Conservation (phyloP, 768 basidiomycete species). For the Holtermanniella nyarrowii region DNA sequence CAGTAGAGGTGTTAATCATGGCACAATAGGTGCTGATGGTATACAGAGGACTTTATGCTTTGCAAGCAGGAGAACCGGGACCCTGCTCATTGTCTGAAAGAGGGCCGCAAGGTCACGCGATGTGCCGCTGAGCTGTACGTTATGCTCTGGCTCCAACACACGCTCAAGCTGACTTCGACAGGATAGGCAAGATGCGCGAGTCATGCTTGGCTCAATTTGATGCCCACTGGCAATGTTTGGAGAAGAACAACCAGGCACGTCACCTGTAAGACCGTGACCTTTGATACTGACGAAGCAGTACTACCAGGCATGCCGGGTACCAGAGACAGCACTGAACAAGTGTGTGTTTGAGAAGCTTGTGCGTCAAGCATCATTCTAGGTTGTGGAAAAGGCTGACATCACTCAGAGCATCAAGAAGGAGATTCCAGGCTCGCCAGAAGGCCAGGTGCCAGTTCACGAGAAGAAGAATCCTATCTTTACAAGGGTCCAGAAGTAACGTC, state of each 20-base stretch:
- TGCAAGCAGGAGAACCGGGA: conserved; percentile 89
- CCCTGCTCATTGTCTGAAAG: conserved; percentile 86
- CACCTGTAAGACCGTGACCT: neutral
- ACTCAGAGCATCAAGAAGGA: conserved; percentile 75
- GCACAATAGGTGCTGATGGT: neutral
- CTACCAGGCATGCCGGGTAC: conserved; percentile 78
- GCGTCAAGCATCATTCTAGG: conserved; percentile 37
- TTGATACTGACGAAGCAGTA: conserved; percentile 48
- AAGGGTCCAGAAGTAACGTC: conserved; percentile 75
- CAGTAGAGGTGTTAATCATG: conserved; percentile 30
- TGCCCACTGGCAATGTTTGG: conserved; percentile 87
- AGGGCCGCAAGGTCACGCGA: conserved; percentile 87
- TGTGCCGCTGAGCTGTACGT: conserved; percentile 87
- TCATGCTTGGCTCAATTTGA: conserved; percentile 80
- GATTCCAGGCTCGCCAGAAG: conserved; percentile 78
- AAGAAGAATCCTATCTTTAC: conserved; percentile 73
- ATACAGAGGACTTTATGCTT: conserved; percentile 84
- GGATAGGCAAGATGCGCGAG: conserved; percentile 86
- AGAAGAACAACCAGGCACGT: conserved; percentile 83
- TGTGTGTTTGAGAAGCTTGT: conserved; percentile 97
- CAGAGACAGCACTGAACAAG: conserved; percentile 74
- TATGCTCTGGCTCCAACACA: no score
- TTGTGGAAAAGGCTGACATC: neutral
- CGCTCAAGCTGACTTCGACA: conserved; percentile 41
- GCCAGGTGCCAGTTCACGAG: conserved; percentile 77